These are phyloP conservation scores for Kalmanozyma brasiliensis DNA, from an alignment of 1,284 basidiomycete genomes.

Conservation along the genomic window DNA sequence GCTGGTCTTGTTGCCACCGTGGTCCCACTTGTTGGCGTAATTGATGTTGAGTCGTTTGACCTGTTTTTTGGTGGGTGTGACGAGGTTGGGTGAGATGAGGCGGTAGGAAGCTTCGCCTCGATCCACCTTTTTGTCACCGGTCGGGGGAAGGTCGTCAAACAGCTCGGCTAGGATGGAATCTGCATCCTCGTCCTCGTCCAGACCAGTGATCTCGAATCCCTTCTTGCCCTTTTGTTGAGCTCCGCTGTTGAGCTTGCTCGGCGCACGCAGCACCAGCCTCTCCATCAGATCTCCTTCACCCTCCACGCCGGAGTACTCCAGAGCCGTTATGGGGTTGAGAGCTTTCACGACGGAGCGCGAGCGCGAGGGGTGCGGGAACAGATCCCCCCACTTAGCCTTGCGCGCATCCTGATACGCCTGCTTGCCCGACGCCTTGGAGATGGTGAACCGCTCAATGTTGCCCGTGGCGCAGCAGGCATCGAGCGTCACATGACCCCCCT, in stretches of 20 bases:
- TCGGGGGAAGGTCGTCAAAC: conserved; percentile 14
- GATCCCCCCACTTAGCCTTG: conserved; percentile 91
- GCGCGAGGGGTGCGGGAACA: conserved; percentile 79
- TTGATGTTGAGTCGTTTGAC: conserved; percentile 27
- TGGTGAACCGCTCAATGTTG: conserved; percentile 87
- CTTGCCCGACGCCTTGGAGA: conserved; percentile 91
- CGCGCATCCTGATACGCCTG: conserved; percentile 94
- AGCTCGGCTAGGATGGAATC: conserved; percentile 35
- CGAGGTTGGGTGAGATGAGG: conserved; percentile 40
- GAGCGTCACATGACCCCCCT: conserved; percentile 89
- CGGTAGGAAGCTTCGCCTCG: conserved; percentile 5
- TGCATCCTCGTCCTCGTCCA: conserved; percentile 16
- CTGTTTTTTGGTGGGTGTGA: conserved; percentile 42
- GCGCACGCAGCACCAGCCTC: conserved; percentile 15
- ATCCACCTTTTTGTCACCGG: not conserved
- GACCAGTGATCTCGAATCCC: conserved; percentile 4
- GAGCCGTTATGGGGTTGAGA: conserved; percentile 30
- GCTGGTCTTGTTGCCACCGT: not conserved
- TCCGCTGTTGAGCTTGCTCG: conserved; percentile 11
- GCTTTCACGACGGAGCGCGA: conserved; percentile 23
- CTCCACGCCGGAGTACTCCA: conserved; percentile 11
- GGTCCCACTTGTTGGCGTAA: conserved; percentile 34
- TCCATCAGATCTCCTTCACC: conserved; percentile 10
- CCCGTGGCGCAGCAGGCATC: conserved; percentile 87
- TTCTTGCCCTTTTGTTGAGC: too few species aligned